These are phyloP conservation scores for Cucurbita maxima DNA, from an alignment of 306 rosid genomes.

Conservation along the genomic window DNA sequence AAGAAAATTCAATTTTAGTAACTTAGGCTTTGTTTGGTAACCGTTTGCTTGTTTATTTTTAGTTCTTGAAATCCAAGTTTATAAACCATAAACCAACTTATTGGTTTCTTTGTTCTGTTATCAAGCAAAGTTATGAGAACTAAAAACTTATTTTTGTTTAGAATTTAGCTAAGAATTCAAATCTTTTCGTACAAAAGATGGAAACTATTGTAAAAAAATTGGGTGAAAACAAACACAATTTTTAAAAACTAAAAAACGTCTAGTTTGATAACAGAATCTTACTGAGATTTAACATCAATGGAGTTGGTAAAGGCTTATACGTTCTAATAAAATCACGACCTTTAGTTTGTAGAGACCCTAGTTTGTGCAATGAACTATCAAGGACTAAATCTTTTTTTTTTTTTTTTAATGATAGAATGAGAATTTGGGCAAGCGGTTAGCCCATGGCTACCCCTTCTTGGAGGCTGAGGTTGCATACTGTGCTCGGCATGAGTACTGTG, in stretches of 20 bases:
- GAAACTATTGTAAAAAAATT: background rate
- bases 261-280: background rate
- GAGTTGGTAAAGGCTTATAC: background rate
- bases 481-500: slow-evolving; percentile 91
- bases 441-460: slow-evolving; percentile 85
- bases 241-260: background rate
- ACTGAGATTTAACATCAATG: background rate
- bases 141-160: too few relatives aligned
- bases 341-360: background rate
- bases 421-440: slow-evolving; percentile 79
- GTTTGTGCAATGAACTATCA: background rate
- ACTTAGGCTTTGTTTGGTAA: too few relatives aligned
- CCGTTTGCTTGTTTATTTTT: too few relatives aligned
- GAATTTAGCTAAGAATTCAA: background rate
- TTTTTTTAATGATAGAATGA: slow-evolving; percentile 40
- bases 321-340: background rate
- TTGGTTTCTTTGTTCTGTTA: background rate
- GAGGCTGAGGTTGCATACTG: slow-evolving; percentile 99
- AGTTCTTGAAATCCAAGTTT: too few relatives aligned
- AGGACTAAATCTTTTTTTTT: background rate
- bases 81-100: background rate
- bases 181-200: background rate
- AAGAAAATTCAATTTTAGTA: background rate
- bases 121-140: too few relatives aligned
- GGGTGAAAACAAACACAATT: background rate